Evolutionary conservation across 345 rosid genomes (phyloP).

Genomic region (Carallia brachiata): DNA sequence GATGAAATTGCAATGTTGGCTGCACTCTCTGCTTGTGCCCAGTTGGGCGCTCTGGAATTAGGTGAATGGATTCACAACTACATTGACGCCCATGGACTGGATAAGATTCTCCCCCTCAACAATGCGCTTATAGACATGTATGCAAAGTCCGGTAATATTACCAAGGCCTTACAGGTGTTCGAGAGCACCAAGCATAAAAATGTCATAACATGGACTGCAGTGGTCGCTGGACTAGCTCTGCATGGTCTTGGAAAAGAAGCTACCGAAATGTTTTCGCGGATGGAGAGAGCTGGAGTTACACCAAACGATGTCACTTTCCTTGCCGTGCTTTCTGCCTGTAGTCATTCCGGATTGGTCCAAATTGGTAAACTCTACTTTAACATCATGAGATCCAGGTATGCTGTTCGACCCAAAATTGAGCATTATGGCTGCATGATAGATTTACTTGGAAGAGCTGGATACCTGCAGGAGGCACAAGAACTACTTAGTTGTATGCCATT

Average conservation of each 20-base stretch:
- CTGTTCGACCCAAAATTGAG: conserved; percentile 52
- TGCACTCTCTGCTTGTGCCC: conserved; percentile 68
- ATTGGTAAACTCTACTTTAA: conserved; percentile 44
- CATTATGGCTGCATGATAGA: conserved; percentile 78
- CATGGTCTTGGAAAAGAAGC: conserved; percentile 68
- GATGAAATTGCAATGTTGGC: conserved; percentile 66
- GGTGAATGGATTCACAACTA: conserved; percentile 62
- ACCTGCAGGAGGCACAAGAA: conserved; percentile 53
- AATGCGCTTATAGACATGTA: conserved; percentile 74
- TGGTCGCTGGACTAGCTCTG: conserved; percentile 61
- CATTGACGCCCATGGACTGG: conserved; percentile 33
- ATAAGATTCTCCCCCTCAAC: conserved; percentile 38
- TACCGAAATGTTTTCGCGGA: conserved; percentile 55
- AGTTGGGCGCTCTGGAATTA: conserved; percentile 53
- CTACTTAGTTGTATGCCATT: conserved; percentile 55
- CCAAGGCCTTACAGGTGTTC: conserved; percentile 53
- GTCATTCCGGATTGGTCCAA: conserved; percentile 64
- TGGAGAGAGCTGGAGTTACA: conserved; percentile 44
- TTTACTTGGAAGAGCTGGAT: conserved; percentile 65
- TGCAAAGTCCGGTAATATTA: conserved; percentile 61
- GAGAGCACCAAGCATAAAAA: conserved; percentile 42
- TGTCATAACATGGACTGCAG: conserved; percentile 70
- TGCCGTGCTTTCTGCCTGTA: conserved; percentile 71
- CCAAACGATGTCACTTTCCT: conserved; percentile 73
- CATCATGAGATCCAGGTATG: conserved; percentile 40